These are phyloP conservation scores for Teratosphaeriaceae sp. DNA, from an alignment of 2,329 filamentous ascomycete genomes.

Conservation along the genomic window DNA sequence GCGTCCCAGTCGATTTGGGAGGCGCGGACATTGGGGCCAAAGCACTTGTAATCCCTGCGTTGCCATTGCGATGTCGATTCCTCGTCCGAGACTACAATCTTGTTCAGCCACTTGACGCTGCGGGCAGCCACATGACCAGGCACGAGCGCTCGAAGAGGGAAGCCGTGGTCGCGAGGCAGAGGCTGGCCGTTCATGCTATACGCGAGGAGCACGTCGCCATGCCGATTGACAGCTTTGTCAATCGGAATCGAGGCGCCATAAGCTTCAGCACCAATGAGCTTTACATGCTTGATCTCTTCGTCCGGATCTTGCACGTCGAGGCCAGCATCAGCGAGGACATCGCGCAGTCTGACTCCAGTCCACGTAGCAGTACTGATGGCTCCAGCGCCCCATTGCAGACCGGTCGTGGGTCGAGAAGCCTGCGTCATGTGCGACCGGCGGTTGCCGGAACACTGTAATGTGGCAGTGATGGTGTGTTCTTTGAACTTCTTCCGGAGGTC, in stretches of 20 bases:
- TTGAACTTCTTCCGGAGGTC: slow-evolving; percentile 50
- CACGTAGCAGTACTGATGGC: slow-evolving; percentile 56
- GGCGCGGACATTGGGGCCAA: slow-evolving; percentile 44
- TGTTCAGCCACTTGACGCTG: slow-evolving; percentile 61
- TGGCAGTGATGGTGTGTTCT: slow-evolving; percentile 47
- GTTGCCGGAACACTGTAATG: slow-evolving; percentile 56
- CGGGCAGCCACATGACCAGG: slow-evolving; percentile 61
- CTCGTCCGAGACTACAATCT: slow-evolving; percentile 32
- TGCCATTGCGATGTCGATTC: slow-evolving; percentile 62
- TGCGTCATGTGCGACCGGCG: slow-evolving; percentile 50
- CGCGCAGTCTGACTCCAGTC: slow-evolving; percentile 47
- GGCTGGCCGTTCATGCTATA: slow-evolving; percentile 57
- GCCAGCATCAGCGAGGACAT: slow-evolving; percentile 50
- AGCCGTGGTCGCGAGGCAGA: slow-evolving; percentile 60
- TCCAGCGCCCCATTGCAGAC: slow-evolving; percentile 53
- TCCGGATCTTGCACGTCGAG: slow-evolving; percentile 45
- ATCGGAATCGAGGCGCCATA: slow-evolving; percentile 60
- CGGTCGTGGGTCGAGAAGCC: slow-evolving; percentile 42
- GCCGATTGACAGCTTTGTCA: slow-evolving; percentile 56
- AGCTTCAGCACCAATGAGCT: slow-evolving; percentile 63
- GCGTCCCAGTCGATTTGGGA: slow-evolving; percentile 50
- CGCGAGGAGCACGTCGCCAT: slow-evolving; percentile 55
- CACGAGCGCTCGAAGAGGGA: slow-evolving; percentile 36
- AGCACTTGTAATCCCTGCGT: slow-evolving; percentile 61
- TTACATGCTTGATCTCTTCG: slow-evolving; percentile 50